Conservation (phyloP, 371 early-diverging fungal genomes). For the Dinochytrium kinnereticum region DNA sequence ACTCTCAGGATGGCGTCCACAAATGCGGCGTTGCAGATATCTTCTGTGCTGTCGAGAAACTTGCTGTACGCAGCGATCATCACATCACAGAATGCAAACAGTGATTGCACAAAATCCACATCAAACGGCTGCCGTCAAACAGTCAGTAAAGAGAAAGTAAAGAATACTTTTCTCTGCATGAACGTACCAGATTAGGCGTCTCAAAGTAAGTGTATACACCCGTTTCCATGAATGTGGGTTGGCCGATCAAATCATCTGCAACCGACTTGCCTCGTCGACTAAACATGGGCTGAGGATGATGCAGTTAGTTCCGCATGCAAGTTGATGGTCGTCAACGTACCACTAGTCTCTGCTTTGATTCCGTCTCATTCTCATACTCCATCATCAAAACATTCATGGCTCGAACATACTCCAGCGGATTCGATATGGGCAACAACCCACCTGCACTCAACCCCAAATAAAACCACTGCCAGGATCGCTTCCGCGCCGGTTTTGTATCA, state of each 20-base stretch:
- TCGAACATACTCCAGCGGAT: slow-evolving; percentile 37
- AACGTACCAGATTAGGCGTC: slow-evolving; percentile 36
- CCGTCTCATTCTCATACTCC: slow-evolving; percentile 43
- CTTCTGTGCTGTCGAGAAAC: slow-evolving; percentile 38
- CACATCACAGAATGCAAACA: slow-evolving; percentile 43
- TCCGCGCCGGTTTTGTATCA: slow-evolving; percentile 24
- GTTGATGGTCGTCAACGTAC: slow-evolving; percentile 2
- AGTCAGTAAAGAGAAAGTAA: neutral
- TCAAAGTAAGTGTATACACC: slow-evolving; percentile 41
- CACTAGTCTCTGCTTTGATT: slow-evolving; percentile 25
- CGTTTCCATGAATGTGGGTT: slow-evolving; percentile 24
- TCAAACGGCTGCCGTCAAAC: slow-evolving; percentile 35
- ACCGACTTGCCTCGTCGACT: neutral
- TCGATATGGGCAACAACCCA: slow-evolving; percentile 33
- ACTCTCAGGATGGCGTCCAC: slow-evolving; percentile 33
- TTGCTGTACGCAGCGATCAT: slow-evolving; percentile 43
- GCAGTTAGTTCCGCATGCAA: neutral
- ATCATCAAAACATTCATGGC: slow-evolving; percentile 37
- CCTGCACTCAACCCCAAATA: slow-evolving; percentile 41
- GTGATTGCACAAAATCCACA: slow-evolving; percentile 37
- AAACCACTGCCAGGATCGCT: slow-evolving; percentile 39
- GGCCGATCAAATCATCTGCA: slow-evolving; percentile 19
- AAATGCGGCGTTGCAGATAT: slow-evolving; percentile 31
- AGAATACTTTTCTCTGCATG: neutral
- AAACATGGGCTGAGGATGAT: slow-evolving; percentile 1